A percentile compares a stretch with the other conserved stretches of the same genome.
Evolutionary conservation across 495 filamentous ascomycete genomes (phyloP).

Genomic region (Aspergillus biplanus): DNA sequence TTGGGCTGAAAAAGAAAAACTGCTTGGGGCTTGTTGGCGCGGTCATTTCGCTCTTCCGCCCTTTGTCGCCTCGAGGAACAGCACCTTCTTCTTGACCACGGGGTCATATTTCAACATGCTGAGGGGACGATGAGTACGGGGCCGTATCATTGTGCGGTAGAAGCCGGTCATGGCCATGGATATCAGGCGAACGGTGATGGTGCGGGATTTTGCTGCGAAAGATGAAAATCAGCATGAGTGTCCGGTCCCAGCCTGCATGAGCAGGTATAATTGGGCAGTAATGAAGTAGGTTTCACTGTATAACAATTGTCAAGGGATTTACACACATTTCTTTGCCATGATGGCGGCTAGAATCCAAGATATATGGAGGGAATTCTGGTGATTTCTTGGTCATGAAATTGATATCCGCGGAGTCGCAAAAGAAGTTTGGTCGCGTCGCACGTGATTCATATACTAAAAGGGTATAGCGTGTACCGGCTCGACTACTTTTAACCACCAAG

Average conservation of each 20-base stretch:
- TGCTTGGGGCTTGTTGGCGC: neutral
- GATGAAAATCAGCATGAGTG: slow-evolving; percentile 11
- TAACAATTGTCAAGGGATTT: neutral
- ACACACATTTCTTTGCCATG: slow-evolving; percentile 36
- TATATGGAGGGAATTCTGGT: neutral
- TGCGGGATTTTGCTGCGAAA: slow-evolving; percentile 81
- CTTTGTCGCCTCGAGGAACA: slow-evolving; percentile 90
- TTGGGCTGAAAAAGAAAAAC: neutral
- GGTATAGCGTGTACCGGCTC: neutral
- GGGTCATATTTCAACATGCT: slow-evolving; percentile 99
- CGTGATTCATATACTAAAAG: slow-evolving; percentile 12
- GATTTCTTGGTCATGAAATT: neutral
- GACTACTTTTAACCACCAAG: neutral
- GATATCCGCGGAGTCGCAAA: slow-evolving; percentile 19
- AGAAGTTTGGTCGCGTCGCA: slow-evolving; percentile 18
- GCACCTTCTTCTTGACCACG: slow-evolving; percentile 91
- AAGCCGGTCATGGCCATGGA: slow-evolving; percentile 99
- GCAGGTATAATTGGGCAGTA: neutral
- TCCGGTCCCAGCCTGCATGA: neutral
- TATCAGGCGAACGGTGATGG: slow-evolving; percentile 88
- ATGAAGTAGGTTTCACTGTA: neutral
- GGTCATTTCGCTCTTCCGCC: slow-evolving; percentile 48
- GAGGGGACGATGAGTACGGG: slow-evolving; percentile 77
- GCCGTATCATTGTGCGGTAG: slow-evolving; percentile 87
- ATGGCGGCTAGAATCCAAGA: slow-evolving; percentile 12